Evolutionary conservation across 306 rosid species (phyloP).

Genomic region (Rosa persica): DNA sequence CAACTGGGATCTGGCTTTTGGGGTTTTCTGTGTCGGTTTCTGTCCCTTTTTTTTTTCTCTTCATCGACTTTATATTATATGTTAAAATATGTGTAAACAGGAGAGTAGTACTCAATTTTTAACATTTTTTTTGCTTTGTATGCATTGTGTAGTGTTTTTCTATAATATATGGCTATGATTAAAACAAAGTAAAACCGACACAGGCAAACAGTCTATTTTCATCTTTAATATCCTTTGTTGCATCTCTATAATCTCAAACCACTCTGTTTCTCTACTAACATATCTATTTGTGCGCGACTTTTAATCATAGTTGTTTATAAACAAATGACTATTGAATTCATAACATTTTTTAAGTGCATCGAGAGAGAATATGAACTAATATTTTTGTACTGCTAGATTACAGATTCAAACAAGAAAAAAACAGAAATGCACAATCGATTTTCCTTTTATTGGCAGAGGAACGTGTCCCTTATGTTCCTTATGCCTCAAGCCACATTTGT

Average conservation of each 20-base stretch:
- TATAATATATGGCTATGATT: too few relatives aligned
- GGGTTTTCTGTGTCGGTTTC: neutral
- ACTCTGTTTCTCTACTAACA: neutral
- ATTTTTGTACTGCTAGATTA: neutral
- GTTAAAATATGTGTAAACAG: neutral
- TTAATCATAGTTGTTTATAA: neutral
- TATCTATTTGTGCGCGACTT: neutral
- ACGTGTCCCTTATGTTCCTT: constrained; percentile 12
- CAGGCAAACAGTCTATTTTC: neutral
- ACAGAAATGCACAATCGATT: neutral
- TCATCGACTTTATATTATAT: neutral
- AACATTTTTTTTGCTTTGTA: neutral
- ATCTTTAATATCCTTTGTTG: neutral
- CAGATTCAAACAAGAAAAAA: neutral
- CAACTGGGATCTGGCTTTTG: constrained; percentile 15
- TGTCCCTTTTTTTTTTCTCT: neutral
- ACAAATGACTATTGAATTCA: neutral
- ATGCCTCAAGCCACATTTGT: constrained; percentile 26
- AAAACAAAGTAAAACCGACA: too few relatives aligned
- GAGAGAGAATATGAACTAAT: neutral
- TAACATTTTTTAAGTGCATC: neutral
- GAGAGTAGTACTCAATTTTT: neutral
- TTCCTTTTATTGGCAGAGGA: neutral
- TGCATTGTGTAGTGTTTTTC: neutral
- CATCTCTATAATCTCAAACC: neutral